Base-by-base conservation (phyloP, 371 early-diverging fungal species). In the Cokeromyces recurvatus region DNA sequence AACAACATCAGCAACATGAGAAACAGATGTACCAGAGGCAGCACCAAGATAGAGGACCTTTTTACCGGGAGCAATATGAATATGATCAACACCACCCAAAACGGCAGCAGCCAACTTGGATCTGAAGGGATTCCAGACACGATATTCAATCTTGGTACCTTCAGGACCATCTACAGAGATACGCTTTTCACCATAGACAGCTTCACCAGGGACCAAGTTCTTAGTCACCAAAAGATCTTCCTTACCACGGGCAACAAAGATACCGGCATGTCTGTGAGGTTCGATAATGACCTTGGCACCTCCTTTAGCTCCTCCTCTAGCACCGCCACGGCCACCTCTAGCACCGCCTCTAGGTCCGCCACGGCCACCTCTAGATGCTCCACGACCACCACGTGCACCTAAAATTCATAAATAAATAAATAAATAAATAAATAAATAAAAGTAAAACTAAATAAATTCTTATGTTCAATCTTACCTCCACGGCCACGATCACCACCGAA, bases 91-190 rank as follows among this genome's bases (percentile, higher is more conserved):
- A 81, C 99, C 99, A 71, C 98, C 97, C n/a, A 99, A 82, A 48
- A 99, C 91, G 70, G 98, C 99, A 56, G 99, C 99, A 48, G 99
- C 99, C 32, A 99, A 72, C 89, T 99, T 99, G 62, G 95, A 95
- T 74, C 99, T 89, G 91, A 98, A 99, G 49, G 97, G 99, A 80
- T 99, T 99, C 99, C 99, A 99, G 43, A 98, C 96, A 62, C 99
- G 87, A 81, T 99, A 99, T 82, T 99, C 99, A 38, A 89, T 86
- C 84, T 99, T 99, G 67, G 91, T 85, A 37, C 95, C 92, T 43
- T 98, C 98, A 44, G 86, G 76, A 50, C 91, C 93, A 59, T 94
- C 96, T 24, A 97, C 92, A 21, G 91, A 81, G 62, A 99, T 93
- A 64, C 99, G 86, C 87, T 99, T 99, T 78, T 99, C 99, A 48